Evolutionary conservation across 164 flowering plant species (phyloP), one percentile per base, ranked within the genome.

Genomic region (Piper longum): DNA sequence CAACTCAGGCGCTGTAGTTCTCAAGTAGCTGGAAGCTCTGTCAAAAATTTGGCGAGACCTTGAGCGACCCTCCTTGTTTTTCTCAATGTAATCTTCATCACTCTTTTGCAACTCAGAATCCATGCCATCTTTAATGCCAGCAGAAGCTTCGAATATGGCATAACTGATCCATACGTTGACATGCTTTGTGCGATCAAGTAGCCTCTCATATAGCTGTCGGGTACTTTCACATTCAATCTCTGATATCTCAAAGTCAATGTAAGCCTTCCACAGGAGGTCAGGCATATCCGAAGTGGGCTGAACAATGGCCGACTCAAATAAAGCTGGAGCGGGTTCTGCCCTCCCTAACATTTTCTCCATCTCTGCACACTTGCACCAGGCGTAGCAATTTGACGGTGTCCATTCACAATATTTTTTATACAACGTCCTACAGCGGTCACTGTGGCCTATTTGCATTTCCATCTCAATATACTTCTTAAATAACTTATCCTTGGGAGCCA

Each of bases 251-350:
- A 90, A 95, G 59, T 95, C 99, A 16, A 90, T 88, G 65, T 95
- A 95, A 67, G 97, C 93, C 95, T 93, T 90, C 99, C 99, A 93
- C 64, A 90, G 69, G 60, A 88, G 62, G 68, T 93, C 99, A 2
- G 99, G 99, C 95, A 88, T 88, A 70, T 93, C 99, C 66, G 90
- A 59, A 9, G 96, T 85, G 43, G 97, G 91, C 65, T 90, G 99
- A 12, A 85, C 78, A 64, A 85, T 88, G 43, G 99, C 97, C 62
- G 91, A 89, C 80, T 93, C 96, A 80, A 87, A 88, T 59, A 90
- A 81, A 56, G 95, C 81, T 70, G 97, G 72, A 12, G 97, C 88
- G 40, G 95, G 71, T 43, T 93, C 99, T 17, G 85, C 88, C 77
- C 90, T 96, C 68, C 69, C 55, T 61, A 90, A 62, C 13, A 90